phyloP scores from a whole-genome alignment of 2,329 filamentous ascomycete genomes.

The Teratosphaeria epicoccoides region DNA sequence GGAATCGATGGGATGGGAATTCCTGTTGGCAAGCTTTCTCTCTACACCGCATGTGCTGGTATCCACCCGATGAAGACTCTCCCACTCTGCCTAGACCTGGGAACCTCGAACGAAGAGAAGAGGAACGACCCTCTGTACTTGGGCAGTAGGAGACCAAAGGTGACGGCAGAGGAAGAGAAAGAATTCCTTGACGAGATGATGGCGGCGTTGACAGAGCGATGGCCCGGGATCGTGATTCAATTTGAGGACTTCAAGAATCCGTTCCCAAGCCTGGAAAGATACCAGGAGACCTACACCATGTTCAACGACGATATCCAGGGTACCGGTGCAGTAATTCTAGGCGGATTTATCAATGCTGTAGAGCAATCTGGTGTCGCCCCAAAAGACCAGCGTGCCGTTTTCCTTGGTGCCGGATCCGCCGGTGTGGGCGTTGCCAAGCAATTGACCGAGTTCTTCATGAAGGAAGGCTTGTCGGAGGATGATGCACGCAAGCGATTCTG shows the following conservation, averaged over 20 bases:
- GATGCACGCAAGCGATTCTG: constrained; percentile 87
- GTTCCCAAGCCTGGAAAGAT: constrained; percentile 84
- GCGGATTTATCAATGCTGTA: constrained; percentile 64
- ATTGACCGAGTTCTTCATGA: constrained; percentile 92
- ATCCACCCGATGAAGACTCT: constrained; percentile 68
- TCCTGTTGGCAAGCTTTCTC: constrained; percentile 86
- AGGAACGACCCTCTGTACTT: constrained; percentile 81
- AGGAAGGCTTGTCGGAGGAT: constrained; percentile 78
- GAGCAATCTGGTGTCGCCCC: constrained; percentile 76
- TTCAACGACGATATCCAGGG: constrained; percentile 99
- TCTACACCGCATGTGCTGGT: constrained; percentile 92
- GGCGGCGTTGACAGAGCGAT: constrained; percentile 70
- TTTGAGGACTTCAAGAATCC: constrained; percentile 98
- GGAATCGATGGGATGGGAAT: constrained; percentile 98
- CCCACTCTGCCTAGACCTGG: constrained; percentile 52
- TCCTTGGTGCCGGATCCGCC: constrained; percentile 89
- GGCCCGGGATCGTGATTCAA: constrained; percentile 69
- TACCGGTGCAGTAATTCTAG: constrained; percentile 88
- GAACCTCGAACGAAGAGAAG: constrained; percentile 52
- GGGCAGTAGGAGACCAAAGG: constrained; percentile 74
- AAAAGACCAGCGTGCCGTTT: constrained; percentile 87
- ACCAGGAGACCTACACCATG: constrained; percentile 79
- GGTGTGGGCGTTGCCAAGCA: constrained; percentile 97
- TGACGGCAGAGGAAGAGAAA: constrained; percentile 65
- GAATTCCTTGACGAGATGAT: constrained; percentile 98